Percentiles rank a stretch among this genome's conserved stretches.
Evolutionary conservation across 768 basidiomycete species (phyloP).

Genomic region (Dioszegia crocea): DNA sequence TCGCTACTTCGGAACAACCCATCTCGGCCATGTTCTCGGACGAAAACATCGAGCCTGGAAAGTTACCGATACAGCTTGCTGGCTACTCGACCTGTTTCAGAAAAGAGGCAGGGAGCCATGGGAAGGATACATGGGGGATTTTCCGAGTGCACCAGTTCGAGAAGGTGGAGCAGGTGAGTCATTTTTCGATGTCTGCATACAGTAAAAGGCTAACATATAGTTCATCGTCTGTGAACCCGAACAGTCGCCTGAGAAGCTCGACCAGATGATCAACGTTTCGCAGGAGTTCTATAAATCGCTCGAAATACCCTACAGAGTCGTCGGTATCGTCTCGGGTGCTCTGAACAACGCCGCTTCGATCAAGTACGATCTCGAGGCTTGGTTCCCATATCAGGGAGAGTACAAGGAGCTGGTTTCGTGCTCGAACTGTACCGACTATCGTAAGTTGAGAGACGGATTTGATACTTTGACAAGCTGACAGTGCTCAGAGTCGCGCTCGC

Average conservation of each 20-base stretch:
- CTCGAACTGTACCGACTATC: slow-evolving; percentile 98
- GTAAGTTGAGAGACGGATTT: slow-evolving; percentile 59
- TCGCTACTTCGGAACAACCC: slow-evolving; percentile 97
- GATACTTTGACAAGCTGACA: background rate
- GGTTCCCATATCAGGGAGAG: slow-evolving; percentile 95
- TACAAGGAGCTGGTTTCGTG: slow-evolving; percentile 98
- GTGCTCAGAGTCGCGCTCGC: slow-evolving; percentile 72
- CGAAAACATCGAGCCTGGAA: slow-evolving; percentile 94
- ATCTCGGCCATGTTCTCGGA: slow-evolving; percentile 93
- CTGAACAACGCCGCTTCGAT: slow-evolving; percentile 94
- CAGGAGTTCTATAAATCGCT: slow-evolving; percentile 97
- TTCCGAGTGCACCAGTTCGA: slow-evolving; percentile 99
- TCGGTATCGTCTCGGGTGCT: slow-evolving; percentile 92
- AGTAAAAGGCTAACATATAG: slow-evolving; percentile 53
- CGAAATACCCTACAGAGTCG: slow-evolving; percentile 83
- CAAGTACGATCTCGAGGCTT: slow-evolving; percentile 97
- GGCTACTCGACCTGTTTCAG: slow-evolving; percentile 85
- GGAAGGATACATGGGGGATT: slow-evolving; percentile 98
- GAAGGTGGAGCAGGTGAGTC: slow-evolving; percentile 73
- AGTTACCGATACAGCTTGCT: slow-evolving; percentile 78
- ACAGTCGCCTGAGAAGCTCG: slow-evolving; percentile 90
- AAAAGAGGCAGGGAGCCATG: slow-evolving; percentile 95
- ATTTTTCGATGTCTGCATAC: too few species aligned
- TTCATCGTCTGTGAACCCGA: slow-evolving; percentile 92
- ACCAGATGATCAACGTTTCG: slow-evolving; percentile 80